Conservation (phyloP, 306 rosid genomes). For the Begonia fuchsioides region DNA sequence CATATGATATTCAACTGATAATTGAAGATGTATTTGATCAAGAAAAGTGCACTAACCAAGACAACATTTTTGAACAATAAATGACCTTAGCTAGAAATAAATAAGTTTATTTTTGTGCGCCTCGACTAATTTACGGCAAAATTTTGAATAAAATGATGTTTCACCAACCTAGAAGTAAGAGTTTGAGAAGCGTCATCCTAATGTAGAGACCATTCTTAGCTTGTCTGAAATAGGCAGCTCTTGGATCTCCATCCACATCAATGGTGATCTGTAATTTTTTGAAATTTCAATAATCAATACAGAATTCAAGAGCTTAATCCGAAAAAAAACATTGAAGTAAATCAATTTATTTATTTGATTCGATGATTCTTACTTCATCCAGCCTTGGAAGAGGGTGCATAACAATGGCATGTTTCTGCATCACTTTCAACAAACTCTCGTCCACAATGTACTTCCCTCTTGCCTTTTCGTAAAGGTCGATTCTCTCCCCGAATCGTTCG, state of each 20-base stretch:
- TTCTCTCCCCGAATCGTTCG: slow-evolving; percentile 67
- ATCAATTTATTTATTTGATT: not conserved
- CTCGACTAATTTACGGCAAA: too few species aligned
- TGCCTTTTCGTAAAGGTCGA: slow-evolving; percentile 68
- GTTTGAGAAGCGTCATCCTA: slow-evolving; percentile 76
- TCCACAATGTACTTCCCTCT: slow-evolving; percentile 82
- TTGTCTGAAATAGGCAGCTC: slow-evolving; percentile 78
- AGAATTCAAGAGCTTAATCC: not conserved
- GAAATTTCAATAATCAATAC: not conserved
- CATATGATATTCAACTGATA: too few species aligned
- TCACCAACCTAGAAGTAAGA: slow-evolving; percentile 70
- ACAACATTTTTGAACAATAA: too few species aligned
- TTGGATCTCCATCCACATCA: slow-evolving; percentile 60
- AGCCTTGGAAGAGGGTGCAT: slow-evolving; percentile 97
- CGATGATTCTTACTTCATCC: slow-evolving; percentile 40
- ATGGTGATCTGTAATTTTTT: slow-evolving; percentile 41
- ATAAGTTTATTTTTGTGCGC: too few species aligned
- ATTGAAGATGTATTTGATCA: too few species aligned
- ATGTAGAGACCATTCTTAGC: slow-evolving; percentile 80
- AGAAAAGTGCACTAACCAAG: too few species aligned
- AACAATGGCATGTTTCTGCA: slow-evolving; percentile 67
- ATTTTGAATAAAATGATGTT: not conserved
- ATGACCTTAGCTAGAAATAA: too few species aligned
- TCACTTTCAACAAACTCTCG: slow-evolving; percentile 35
- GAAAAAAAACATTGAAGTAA: not conserved